Conservation (phyloP, 2,329 filamentous ascomycete genomes). For the Akanthomyces dipterigenus region DNA sequence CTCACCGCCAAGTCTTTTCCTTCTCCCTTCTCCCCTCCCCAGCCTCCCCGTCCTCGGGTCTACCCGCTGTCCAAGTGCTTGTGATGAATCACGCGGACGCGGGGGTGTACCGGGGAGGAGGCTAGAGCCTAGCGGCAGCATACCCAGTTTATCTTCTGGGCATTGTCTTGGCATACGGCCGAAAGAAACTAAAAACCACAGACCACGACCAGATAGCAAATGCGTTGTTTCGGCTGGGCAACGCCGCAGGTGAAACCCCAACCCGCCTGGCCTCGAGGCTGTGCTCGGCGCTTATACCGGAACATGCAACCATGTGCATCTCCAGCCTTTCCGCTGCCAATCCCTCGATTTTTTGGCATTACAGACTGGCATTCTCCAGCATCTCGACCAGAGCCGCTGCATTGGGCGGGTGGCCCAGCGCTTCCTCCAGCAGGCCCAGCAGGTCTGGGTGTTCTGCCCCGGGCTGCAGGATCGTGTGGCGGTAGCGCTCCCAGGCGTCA, state of each 20-base stretch:
- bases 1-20: conserved; percentile 1
- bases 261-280: background rate
- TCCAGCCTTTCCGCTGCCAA: background rate
- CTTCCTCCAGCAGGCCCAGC: too few relatives aligned
- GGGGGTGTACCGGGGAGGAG: background rate
- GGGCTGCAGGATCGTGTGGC: too few relatives aligned
- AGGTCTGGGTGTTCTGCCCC: too few relatives aligned
- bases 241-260: background rate
- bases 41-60: background rate
- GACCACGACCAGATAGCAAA: too few relatives aligned
- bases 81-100: background rate
- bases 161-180: background rate
- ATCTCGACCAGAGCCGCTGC: background rate
- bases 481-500: too few relatives aligned
- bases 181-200: background rate
- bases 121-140: background rate
- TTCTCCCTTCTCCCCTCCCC: background rate
- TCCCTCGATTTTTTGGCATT: background rate
- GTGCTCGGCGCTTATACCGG: background rate
- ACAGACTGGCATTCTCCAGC: background rate
- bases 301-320: background rate
- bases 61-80: background rate
- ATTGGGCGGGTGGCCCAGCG: too few relatives aligned
- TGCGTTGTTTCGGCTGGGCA: background rate
- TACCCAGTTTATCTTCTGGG: background rate